A percentile compares a stretch with the other conserved stretches of the same genome.
Evolutionary conservation across 2,329 filamentous ascomycete species (phyloP).

Genomic region (Byssoonygena ceratinophila): DNA sequence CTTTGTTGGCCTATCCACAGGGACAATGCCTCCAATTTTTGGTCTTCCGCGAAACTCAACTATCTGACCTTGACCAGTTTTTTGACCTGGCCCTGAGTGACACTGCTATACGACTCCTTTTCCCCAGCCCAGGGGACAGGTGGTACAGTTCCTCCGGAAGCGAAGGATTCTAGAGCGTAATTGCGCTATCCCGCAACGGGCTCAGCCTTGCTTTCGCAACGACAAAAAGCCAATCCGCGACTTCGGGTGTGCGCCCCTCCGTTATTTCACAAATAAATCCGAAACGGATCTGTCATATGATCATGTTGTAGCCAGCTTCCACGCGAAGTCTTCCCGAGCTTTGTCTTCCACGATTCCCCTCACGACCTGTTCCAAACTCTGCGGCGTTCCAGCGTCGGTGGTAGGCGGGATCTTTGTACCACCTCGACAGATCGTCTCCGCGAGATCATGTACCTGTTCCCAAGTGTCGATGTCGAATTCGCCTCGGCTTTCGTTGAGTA

Average conservation of each 20-base stretch:
- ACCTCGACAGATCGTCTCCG: slow-evolving; percentile 54
- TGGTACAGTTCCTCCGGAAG: not conserved
- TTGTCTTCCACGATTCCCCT: slow-evolving; percentile 52
- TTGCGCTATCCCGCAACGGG: not conserved
- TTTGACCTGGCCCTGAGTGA: not conserved
- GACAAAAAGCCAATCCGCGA: not conserved
- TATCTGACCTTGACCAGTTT: not conserved
- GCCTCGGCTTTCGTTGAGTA: slow-evolving; percentile 75
- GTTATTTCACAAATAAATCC: not conserved
- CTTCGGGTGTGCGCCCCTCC: not conserved
- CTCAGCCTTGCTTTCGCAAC: not conserved
- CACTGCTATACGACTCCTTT: not conserved
- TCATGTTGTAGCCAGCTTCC: slow-evolving; percentile 26
- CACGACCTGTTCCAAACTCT: slow-evolving; percentile 50
- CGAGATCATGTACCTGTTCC: slow-evolving; percentile 57
- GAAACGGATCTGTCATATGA: not conserved
- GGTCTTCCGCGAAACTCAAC: too few relatives aligned
- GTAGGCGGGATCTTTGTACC: slow-evolving; percentile 16
- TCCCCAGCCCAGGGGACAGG: not conserved
- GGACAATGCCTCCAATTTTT: too few relatives aligned
- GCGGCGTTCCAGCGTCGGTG: slow-evolving; percentile 27
- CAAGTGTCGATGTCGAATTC: slow-evolving; percentile 64
- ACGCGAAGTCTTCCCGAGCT: slow-evolving; percentile 34
- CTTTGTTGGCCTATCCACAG: not conserved
- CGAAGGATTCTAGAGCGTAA: not conserved